These are phyloP conservation scores for Xylariaceae sp. DNA, from an alignment of 2,329 filamentous ascomycete species.

Conservation along the genomic window DNA sequence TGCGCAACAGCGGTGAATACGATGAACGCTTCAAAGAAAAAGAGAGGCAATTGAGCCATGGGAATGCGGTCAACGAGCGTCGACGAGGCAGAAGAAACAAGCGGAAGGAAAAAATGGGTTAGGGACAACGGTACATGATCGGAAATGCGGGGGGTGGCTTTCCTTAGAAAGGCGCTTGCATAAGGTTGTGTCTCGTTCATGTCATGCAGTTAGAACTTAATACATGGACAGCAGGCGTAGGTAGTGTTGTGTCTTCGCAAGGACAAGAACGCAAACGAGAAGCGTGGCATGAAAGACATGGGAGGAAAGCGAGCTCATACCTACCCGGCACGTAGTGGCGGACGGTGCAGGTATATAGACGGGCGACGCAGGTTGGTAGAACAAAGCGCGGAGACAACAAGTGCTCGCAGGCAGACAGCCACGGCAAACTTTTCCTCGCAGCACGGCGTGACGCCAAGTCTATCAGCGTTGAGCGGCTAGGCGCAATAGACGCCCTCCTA, in stretches of 20 bases:
- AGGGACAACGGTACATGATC: conserved; percentile 1
- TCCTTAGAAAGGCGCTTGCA: conserved; percentile 12
- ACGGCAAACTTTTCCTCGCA: conserved; percentile 7
- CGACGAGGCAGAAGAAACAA: conserved; percentile 1
- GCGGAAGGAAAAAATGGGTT: background rate
- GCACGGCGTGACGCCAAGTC: conserved; percentile 19
- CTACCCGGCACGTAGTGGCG: background rate
- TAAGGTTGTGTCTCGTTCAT: conserved; percentile 5
- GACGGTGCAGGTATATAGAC: background rate
- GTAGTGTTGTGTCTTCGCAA: too few relatives aligned
- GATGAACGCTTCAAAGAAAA: background rate
- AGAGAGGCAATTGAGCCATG: conserved; percentile 8
- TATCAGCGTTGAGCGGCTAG: conserved; percentile 15
- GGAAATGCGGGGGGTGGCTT: conserved; percentile 17
- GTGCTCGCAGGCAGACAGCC: conserved; percentile 1
- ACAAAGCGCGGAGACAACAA: background rate
- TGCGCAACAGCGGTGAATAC: conserved; percentile 1
- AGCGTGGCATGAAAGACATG: background rate
- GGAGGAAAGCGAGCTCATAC: background rate
- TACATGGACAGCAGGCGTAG: background rate
- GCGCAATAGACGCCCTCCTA: conserved; percentile 9
- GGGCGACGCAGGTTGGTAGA: background rate
- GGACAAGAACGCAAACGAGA: background rate
- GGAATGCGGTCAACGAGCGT: background rate
- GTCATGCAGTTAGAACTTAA: background rate